Percentiles rank a stretch among this genome's conserved stretches.
Conservation (phyloP, 805 yeast genomes). For the Hanseniaspora pseudoguilliermondii region DNA sequence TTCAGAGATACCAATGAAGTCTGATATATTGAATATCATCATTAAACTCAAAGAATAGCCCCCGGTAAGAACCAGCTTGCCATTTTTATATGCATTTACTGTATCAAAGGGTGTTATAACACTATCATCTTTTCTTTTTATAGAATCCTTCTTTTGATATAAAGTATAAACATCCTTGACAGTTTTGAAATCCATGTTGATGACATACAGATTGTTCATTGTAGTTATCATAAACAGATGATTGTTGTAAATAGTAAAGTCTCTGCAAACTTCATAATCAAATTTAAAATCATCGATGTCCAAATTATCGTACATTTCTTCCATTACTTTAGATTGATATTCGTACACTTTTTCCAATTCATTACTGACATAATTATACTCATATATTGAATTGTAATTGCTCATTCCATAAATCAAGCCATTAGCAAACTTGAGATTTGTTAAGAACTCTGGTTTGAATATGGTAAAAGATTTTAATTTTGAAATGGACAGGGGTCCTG, state of each 20-base stretch:
- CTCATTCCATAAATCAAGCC: not conserved
- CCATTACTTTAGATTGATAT: not conserved
- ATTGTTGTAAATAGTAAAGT: not conserved
- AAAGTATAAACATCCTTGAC: not conserved
- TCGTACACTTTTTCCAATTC: not conserved
- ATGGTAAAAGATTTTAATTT: not conserved
- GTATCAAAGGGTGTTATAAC: not conserved
- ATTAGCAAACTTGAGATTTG: not conserved
- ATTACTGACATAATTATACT: not conserved
- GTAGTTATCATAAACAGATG: not conserved
- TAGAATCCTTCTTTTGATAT: not conserved
- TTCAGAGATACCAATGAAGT: not conserved
- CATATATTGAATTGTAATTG: not conserved
- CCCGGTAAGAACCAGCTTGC: conserved; percentile 3
- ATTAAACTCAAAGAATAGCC: conserved; percentile 2
- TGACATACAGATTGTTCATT: conserved; percentile 5
- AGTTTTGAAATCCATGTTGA: not conserved
- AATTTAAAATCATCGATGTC: not conserved
- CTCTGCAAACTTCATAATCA: not conserved
- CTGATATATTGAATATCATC: not conserved
- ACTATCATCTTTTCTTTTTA: not conserved
- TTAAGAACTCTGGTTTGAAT: not conserved
- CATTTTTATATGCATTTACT: not conserved
- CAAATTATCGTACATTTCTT: not conserved
- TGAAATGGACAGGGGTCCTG: not conserved